Percentiles rank a stretch among this genome's conserved stretches.
Conservation (phyloP, 2,329 filamentous ascomycete genomes). For the Fusarium longipes region DNA sequence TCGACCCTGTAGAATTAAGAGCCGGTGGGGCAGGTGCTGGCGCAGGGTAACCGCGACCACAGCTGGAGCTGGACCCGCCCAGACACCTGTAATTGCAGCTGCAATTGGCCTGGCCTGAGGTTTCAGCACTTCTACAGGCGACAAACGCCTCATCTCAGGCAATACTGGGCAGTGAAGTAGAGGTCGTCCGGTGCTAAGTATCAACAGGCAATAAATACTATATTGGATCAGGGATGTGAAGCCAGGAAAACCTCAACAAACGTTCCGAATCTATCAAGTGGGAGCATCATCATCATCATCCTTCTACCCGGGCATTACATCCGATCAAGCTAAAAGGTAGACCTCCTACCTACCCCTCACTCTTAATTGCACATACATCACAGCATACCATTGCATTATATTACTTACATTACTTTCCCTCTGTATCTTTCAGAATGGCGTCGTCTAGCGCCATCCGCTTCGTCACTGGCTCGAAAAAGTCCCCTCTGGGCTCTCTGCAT, state of each 20-base stretch:
- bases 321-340: neutral
- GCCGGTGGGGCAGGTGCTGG: constrained; percentile 24
- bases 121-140: constrained; percentile 43
- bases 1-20: constrained; percentile 19
- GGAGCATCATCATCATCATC: constrained; percentile 9
- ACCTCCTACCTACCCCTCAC: constrained; percentile 25
- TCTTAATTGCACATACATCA: constrained; percentile 3
- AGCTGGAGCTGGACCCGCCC: no score
- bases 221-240: no score
- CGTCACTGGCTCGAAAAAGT: constrained; percentile 61
- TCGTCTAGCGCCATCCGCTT: constrained; percentile 56
- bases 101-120: constrained; percentile 35
- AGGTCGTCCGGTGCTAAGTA: neutral
- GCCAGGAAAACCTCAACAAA: neutral
- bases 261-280: neutral
- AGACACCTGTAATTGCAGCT: neutral
- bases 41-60: constrained; percentile 1
- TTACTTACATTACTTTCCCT: neutral
- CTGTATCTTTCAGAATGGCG: constrained; percentile 38
- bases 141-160: constrained; percentile 38
- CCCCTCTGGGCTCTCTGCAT: constrained; percentile 61
- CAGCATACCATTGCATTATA: constrained; percentile 1
- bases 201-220: neutral
- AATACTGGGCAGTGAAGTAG: neutral
- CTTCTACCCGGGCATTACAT: constrained; percentile 3